Percentiles rank a stretch among this genome's conserved stretches.
phyloP scores from a whole-genome alignment of 169 alveolate species.

The Theileria equi region DNA sequence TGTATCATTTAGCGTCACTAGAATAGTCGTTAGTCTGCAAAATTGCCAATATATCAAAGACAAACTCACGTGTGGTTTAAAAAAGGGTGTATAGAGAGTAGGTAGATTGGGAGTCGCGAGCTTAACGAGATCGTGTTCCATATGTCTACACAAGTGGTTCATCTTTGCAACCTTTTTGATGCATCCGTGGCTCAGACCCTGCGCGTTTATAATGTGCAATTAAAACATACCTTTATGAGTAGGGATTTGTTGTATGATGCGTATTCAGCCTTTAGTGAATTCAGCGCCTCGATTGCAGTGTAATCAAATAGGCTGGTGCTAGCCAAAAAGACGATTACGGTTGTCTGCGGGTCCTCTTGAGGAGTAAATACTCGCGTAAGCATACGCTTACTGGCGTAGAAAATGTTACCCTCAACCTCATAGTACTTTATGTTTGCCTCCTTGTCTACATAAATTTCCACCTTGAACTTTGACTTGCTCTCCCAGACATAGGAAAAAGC shows the following conservation, averaged over 20 bases:
- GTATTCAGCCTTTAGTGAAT: conserved; percentile 70
- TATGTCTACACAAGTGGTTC: conserved; percentile 75
- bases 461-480: conserved; percentile 74
- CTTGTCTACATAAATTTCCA: conserved; percentile 74
- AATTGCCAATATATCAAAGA: too few species aligned
- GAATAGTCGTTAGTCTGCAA: too few species aligned
- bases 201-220: background rate
- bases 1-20: too few species aligned
- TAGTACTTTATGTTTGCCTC: conserved; percentile 78
- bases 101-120: conserved; percentile 79
- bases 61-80: background rate
- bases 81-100: conserved; percentile 60
- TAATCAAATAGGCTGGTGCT: conserved; percentile 77
- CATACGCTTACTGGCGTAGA: conserved; percentile 77
- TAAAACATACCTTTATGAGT: conserved; percentile 56
- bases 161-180: conserved; percentile 82
- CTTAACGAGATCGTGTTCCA: conserved; percentile 78
- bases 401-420: conserved; percentile 80
- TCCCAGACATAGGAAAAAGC: conserved; percentile 82
- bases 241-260: conserved; percentile 59
- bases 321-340: conserved; percentile 70
- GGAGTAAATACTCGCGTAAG: conserved; percentile 74
- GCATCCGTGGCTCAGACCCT: conserved; percentile 83
- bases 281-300: conserved; percentile 78
- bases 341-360: conserved; percentile 77